Evolutionary conservation across 1,284 basidiomycete genomes (phyloP).

Genomic region (Athelia psychrophila): DNA sequence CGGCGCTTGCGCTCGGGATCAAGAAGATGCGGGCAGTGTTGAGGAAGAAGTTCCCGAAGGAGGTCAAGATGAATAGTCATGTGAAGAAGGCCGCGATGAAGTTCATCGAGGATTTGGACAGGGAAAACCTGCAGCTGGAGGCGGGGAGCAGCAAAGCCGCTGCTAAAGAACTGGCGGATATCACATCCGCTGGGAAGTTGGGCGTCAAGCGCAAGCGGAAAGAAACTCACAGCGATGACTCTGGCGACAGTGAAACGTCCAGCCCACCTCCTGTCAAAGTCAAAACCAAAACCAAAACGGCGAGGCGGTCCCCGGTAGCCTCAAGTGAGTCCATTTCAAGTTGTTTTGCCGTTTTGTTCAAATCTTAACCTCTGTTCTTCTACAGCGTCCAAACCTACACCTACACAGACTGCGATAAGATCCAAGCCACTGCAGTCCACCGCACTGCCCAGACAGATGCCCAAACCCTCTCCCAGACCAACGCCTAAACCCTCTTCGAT

Average conservation of each 20-base stretch:
- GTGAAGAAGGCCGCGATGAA: slow-evolving; percentile 48
- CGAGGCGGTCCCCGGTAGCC: neutral
- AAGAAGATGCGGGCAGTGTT: slow-evolving; percentile 46
- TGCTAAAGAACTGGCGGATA: neutral
- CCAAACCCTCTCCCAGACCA: neutral
- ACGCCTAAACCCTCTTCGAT: neutral
- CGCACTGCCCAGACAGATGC: neutral
- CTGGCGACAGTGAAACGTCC: neutral
- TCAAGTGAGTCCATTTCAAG: neutral
- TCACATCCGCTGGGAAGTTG: neutral
- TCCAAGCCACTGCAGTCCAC: neutral
- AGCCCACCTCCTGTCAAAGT: neutral
- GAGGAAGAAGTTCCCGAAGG: slow-evolving; percentile 37
- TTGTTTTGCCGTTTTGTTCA: neutral
- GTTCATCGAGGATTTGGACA: slow-evolving; percentile 32
- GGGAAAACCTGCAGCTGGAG: neutral
- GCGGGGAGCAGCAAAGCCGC: neutral
- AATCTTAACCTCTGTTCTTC: neutral
- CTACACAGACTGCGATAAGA: neutral
- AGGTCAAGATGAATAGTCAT: slow-evolving; percentile 50
- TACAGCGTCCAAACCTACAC: neutral
- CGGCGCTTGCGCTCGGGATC: slow-evolving; percentile 42
- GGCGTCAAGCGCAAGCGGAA: neutral
- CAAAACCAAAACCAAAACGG: neutral
- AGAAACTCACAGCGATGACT: neutral